Percentiles rank a stretch among this genome's conserved stretches.
Evolutionary conservation across 2,329 filamentous ascomycete genomes (phyloP).

Genomic region (Lachnellula suecica): DNA sequence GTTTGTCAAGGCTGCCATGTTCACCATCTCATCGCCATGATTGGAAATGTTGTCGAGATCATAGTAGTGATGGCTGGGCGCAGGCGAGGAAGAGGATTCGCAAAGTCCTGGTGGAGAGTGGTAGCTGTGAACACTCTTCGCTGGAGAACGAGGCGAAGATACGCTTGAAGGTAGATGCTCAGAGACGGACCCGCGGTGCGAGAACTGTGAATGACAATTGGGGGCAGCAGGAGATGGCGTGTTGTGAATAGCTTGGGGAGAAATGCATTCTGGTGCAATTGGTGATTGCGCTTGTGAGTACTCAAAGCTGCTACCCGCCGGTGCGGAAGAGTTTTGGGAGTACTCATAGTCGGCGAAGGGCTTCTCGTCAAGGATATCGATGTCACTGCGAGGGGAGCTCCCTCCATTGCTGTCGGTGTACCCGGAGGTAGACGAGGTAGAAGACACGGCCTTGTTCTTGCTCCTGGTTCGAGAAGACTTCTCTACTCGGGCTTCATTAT

Average conservation of each 20-base stretch:
- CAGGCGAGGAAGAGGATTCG: slow-evolving; percentile 57
- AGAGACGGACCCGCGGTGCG: slow-evolving; percentile 23
- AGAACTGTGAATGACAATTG: slow-evolving; percentile 23
- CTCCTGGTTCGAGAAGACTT: slow-evolving; percentile 55
- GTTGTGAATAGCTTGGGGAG: slow-evolving; percentile 30
- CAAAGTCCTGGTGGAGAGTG: slow-evolving; percentile 61
- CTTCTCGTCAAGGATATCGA: slow-evolving; percentile 39
- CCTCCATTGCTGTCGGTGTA: slow-evolving; percentile 56
- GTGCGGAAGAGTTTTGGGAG: slow-evolving; percentile 30
- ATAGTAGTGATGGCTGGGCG: slow-evolving; percentile 32
- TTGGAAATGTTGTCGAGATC: slow-evolving; percentile 26
- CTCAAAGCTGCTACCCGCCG: slow-evolving; percentile 39
- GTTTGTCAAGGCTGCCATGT: slow-evolving; percentile 10
- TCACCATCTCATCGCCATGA: slow-evolving; percentile 21
- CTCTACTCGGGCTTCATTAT: slow-evolving; percentile 48
- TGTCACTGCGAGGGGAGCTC: slow-evolving; percentile 51
- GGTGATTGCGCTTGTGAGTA: slow-evolving; percentile 30
- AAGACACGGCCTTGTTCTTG: slow-evolving; percentile 47
- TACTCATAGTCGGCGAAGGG: slow-evolving; percentile 38
- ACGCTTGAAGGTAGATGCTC: slow-evolving; percentile 27
- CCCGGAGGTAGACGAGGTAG: slow-evolving; percentile 50
- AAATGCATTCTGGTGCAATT: slow-evolving; percentile 26
- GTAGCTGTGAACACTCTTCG: slow-evolving; percentile 48
- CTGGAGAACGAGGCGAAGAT: slow-evolving; percentile 46
- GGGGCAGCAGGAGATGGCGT: slow-evolving; percentile 27